A percentile compares a stretch with the other conserved stretches of the same genome.
phyloP scores from a whole-genome alignment of 2,329 filamentous ascomycete genomes.

The Chaetoscypha palmicola region DNA sequence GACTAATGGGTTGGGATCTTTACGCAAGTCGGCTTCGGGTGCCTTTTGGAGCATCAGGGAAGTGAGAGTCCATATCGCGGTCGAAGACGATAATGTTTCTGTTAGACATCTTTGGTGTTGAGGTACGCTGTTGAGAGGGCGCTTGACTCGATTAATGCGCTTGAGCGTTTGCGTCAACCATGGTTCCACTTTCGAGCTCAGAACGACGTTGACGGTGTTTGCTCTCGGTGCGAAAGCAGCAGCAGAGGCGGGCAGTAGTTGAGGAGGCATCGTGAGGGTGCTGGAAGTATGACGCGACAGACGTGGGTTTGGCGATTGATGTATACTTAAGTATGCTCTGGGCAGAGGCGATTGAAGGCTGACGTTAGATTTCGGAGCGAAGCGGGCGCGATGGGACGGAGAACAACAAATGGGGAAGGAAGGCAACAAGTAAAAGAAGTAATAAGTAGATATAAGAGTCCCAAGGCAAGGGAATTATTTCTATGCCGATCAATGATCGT shows the following conservation, averaged over 20 bases:
- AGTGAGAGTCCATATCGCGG: conserved; percentile 90
- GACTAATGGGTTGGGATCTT: conserved; percentile 73
- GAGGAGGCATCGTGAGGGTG: conserved; percentile 64
- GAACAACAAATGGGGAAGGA: conserved; percentile 23
- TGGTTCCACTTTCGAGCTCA: conserved; percentile 85
- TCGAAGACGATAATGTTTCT: conserved; percentile 81
- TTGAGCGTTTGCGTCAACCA: conserved; percentile 97
- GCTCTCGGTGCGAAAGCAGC: conserved; percentile 89
- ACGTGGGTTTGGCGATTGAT: conserved; percentile 5
- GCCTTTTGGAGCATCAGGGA: conserved; percentile 90
- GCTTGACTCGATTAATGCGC: conserved; percentile 93
- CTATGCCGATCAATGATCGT: conserved; percentile 56
- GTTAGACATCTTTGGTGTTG: conserved; percentile 95
- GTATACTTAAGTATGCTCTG: conserved; percentile 10
- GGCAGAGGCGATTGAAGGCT: conserved; percentile 13
- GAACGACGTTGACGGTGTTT: conserved; percentile 87
- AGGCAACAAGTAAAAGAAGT: conserved; percentile 32
- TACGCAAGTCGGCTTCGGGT: conserved; percentile 75
- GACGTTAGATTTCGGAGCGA: conserved; percentile 12
- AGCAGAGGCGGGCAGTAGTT: conserved; percentile 89
- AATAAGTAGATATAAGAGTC: conserved; percentile 43
- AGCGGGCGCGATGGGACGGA: conserved; percentile 15
- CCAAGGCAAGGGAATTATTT: conserved; percentile 48
- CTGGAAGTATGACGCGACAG: conserved; percentile 4
- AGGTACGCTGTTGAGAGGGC: conserved; percentile 90